A percentile compares a stretch with the other conserved stretches of the same genome.
phyloP scores from a whole-genome alignment of 768 basidiomycete genomes.

The Sporobolomyces phaffii region DNA sequence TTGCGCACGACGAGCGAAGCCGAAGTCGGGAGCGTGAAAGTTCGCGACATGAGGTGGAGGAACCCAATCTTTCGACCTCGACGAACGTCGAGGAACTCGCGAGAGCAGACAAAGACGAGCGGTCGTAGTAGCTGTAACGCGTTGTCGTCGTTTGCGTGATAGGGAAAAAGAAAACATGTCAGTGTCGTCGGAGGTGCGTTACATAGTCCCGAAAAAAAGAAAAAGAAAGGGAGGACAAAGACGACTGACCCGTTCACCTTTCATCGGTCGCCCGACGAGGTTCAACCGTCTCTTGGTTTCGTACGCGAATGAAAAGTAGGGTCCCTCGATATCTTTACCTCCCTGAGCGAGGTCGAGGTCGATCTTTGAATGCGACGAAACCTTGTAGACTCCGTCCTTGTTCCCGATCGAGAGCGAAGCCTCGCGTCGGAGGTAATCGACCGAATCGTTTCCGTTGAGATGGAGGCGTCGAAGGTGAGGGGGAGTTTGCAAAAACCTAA shows the following conservation, averaged over 20 bases:
- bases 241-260: slow-evolving; percentile 14
- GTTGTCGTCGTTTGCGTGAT: too few species aligned
- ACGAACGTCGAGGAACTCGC: not conserved
- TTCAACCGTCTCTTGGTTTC: slow-evolving; percentile 8
- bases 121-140: slow-evolving; percentile 14
- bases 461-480: slow-evolving; percentile 11
- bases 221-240: too few species aligned
- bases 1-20: slow-evolving; percentile 16
- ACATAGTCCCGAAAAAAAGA: too few species aligned
- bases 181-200: too few species aligned
- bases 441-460: not conserved
- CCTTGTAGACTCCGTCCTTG: slow-evolving; percentile 14
- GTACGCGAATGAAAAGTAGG: slow-evolving; percentile 18
- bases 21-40: not conserved
- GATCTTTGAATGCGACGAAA: slow-evolving; percentile 7
- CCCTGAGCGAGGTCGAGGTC: not conserved
- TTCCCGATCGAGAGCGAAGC: slow-evolving; percentile 11
- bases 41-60: not conserved
- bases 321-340: slow-evolving; percentile 1
- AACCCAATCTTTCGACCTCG: slow-evolving; percentile 16
- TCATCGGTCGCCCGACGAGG: slow-evolving; percentile 5
- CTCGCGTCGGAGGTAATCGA: slow-evolving; percentile 18
- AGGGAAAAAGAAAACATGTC: too few species aligned
- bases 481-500: slow-evolving; percentile 11
- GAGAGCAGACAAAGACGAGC: slow-evolving; percentile 9